Conservation (phyloP, 257 asterid genomes). For the Solanum infundibuliforme region DNA sequence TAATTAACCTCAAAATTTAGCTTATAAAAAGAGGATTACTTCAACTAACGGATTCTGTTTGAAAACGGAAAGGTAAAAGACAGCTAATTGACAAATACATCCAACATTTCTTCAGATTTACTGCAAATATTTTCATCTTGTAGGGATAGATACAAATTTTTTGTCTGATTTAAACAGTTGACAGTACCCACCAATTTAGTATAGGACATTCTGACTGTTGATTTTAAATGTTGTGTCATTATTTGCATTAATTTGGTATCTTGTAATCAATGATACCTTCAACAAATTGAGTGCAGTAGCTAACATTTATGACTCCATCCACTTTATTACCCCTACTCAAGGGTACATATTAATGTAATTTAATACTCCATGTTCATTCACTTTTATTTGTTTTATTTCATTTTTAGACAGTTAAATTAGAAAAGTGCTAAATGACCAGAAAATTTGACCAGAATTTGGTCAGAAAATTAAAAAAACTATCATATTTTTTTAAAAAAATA, state of each 20-base stretch:
- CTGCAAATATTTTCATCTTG: background rate
- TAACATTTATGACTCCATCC: constrained; percentile 11
- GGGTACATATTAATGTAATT: background rate
- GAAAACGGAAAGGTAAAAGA: background rate
- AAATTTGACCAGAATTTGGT: too few species aligned
- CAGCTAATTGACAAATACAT: background rate
- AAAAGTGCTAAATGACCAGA: too few species aligned
- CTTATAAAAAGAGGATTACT: background rate
- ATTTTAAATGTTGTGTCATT: background rate
- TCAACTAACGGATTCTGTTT: background rate
- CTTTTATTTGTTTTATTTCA: background rate
- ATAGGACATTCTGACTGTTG: constrained; percentile 7
- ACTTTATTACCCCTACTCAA: background rate
- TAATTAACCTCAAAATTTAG: background rate
- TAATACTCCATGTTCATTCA: background rate
- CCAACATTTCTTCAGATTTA: background rate
- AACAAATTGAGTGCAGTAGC: background rate
- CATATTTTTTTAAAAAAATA: too few species aligned
- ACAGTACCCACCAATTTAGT: background rate
- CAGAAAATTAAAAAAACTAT: too few species aligned
- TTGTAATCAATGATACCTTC: background rate
- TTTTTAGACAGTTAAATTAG: accelerated
- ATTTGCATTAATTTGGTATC: background rate
- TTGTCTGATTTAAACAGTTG: background rate
- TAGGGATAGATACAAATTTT: background rate